These are phyloP conservation scores for Entomortierella parvispora DNA, from an alignment of 192 early-diverging fungal species.

Conservation along the genomic window DNA sequence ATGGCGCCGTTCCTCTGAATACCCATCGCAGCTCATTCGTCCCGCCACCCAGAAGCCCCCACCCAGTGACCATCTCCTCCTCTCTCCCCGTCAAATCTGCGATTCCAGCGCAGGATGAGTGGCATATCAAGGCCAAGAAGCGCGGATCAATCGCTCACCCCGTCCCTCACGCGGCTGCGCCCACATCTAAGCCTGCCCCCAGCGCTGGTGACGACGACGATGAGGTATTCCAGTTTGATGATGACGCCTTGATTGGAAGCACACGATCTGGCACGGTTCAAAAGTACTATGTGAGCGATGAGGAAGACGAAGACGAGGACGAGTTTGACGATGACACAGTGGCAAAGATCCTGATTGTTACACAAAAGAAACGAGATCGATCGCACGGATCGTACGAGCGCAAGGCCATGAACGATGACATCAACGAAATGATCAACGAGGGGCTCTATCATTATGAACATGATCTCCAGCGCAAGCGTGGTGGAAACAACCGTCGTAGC, in stretches of 20 bases:
- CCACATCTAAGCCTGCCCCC: conserved; percentile 4
- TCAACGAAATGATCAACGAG: conserved; percentile 94
- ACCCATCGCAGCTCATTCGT: conserved; percentile 29
- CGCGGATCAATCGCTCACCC: conserved; percentile 8
- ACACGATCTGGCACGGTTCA: conserved; percentile 52
- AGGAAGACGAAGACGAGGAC: conserved; percentile 77
- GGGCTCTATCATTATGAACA: conserved; percentile 90
- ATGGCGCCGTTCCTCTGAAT: conserved; percentile 27
- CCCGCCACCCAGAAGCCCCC: conserved; percentile 28
- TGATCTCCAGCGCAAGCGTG: conserved; percentile 64
- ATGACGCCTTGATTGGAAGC: conserved; percentile 70
- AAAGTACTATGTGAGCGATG: conserved; percentile 64
- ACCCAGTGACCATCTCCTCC: conserved; percentile 31
- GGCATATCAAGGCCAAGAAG: conserved; percentile 32
- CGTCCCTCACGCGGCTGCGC: conserved; percentile 5
- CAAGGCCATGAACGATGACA: conserved; percentile 78
- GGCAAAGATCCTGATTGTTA: conserved; percentile 90
- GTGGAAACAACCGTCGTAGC: conserved; percentile 33
- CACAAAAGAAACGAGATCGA: conserved; percentile 77
- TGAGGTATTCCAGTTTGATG: conserved; percentile 82
- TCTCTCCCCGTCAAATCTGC: conserved; percentile 17
- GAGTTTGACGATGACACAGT: conserved; percentile 92
- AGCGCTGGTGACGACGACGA: conserved; percentile 65
- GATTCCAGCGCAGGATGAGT: conserved; percentile 1
- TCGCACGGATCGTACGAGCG: conserved; percentile 82